phyloP scores from a whole-genome alignment of 1,139 yeast genomes.

The Yamadazyma epiphylla region DNA sequence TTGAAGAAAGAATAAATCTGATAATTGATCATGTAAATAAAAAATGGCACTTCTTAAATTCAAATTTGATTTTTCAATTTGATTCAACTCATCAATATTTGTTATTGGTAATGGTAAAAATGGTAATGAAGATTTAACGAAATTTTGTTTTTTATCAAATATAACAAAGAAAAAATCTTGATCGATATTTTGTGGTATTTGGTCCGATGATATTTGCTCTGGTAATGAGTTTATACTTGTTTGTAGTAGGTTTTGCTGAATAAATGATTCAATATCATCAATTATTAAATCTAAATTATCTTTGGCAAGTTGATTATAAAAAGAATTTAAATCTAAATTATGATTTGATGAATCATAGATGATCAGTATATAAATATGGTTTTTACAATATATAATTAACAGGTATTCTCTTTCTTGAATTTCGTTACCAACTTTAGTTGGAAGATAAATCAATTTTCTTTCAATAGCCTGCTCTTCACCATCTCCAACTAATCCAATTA shows the following conservation, averaged over 20 bases:
- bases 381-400: slow-evolving; percentile 26
- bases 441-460: slow-evolving; percentile 28
- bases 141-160: slow-evolving; percentile 22
- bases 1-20: slow-evolving; percentile 28
- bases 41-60: slow-evolving; percentile 26
- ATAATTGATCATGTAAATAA: slow-evolving; percentile 38
- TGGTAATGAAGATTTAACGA: slow-evolving; percentile 38
- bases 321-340: slow-evolving; percentile 19
- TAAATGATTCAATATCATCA: slow-evolving; percentile 19
- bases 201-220: slow-evolving; percentile 13
- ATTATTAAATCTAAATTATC: slow-evolving; percentile 18
- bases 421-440: slow-evolving; percentile 9
- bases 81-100: slow-evolving; percentile 10
- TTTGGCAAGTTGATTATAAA: slow-evolving; percentile 21
- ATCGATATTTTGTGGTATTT: slow-evolving; percentile 14
- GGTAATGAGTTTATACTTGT: slow-evolving; percentile 31
- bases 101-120: slow-evolving; percentile 23
- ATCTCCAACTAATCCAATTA: slow-evolving; percentile 22
- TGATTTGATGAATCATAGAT: slow-evolving; percentile 27
- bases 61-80: slow-evolving; percentile 8
- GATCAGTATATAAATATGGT: slow-evolving; percentile 22
- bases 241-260: slow-evolving; percentile 10
- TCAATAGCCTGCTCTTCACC: slow-evolving; percentile 13
- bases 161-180: slow-evolving; percentile 38
- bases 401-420: slow-evolving; percentile 23